Evolutionary conservation across 1,284 basidiomycete species (phyloP).

Genomic region (Abortiporus biennis): DNA sequence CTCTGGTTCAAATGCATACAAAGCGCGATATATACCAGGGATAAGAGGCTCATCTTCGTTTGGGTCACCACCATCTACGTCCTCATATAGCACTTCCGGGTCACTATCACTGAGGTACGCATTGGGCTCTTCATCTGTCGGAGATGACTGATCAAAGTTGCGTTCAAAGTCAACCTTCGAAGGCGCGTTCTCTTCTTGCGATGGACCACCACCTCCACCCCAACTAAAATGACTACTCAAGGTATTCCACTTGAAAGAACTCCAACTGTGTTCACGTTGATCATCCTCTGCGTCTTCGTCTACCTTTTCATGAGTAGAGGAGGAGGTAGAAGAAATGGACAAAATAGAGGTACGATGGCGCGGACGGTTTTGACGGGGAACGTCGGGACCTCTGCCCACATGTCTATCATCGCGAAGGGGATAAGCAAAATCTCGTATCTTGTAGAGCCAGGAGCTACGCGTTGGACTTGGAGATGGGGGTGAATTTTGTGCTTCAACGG

Average conservation of each 20-base stretch:
- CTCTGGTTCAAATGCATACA: slow-evolving; percentile 68
- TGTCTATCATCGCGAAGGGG: slow-evolving; percentile 45
- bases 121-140: slow-evolving; percentile 19
- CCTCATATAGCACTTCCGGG: slow-evolving; percentile 18
- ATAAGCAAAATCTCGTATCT: slow-evolving; percentile 62
- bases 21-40: slow-evolving; percentile 64
- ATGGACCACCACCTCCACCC: slow-evolving; percentile 21
- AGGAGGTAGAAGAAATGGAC: slow-evolving; percentile 24
- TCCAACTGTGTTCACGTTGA: slow-evolving; percentile 30
- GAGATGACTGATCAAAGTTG: slow-evolving; percentile 35
- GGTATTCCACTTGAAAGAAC: slow-evolving; percentile 36
- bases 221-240: slow-evolving; percentile 27
- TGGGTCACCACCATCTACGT: slow-evolving; percentile 14
- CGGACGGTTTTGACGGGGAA: slow-evolving; percentile 43
- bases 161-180: slow-evolving; percentile 40
- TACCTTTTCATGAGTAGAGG: slow-evolving; percentile 15
- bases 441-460: slow-evolving; percentile 30
- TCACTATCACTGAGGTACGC: slow-evolving; percentile 27
- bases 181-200: slow-evolving; percentile 23
- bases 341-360: slow-evolving; percentile 28
- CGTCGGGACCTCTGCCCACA: slow-evolving; percentile 44
- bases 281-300: slow-evolving; percentile 24
- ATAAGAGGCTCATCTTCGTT: slow-evolving; percentile 36
- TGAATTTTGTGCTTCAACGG: slow-evolving; percentile 12
- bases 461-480: slow-evolving; percentile 4